Conservation (phyloP, 768 basidiomycete species). For the Jaapia argillacea region DNA sequence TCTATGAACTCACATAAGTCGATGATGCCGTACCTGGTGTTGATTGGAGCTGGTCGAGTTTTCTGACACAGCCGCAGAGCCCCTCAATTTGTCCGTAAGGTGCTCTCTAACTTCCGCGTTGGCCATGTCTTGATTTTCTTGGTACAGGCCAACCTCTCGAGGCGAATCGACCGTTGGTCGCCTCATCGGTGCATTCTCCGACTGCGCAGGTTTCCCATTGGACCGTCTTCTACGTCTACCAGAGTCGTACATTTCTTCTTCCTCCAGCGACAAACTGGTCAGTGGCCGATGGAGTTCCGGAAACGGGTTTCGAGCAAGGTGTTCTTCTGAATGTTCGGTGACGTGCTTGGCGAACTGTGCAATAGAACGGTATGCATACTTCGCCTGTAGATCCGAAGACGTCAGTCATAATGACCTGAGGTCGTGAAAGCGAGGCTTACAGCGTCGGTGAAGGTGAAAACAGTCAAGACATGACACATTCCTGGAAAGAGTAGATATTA, state of each 20-base stretch:
- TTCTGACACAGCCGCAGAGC: no score
- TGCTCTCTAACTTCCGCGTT: background rate
- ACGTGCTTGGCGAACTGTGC: slow-evolving; percentile 49
- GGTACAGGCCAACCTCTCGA: background rate
- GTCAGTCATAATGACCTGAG: background rate
- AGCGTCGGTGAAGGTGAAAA: slow-evolving; percentile 56
- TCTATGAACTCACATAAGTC: no score
- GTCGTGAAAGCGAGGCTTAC: slow-evolving; percentile 22
- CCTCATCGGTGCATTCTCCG: background rate
- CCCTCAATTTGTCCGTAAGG: background rate
- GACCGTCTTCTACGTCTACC: background rate
- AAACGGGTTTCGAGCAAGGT: slow-evolving; percentile 34
- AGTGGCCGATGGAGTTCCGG: slow-evolving; percentile 29
- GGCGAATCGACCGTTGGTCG: background rate
- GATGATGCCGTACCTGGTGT: no score
- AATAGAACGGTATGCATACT: slow-evolving; percentile 49
- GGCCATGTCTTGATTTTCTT: background rate
- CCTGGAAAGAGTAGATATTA: slow-evolving; percentile 24
- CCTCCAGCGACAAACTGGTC: slow-evolving; percentile 9
- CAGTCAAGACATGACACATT: slow-evolving; percentile 66
- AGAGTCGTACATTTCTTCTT: background rate
- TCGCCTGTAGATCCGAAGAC: slow-evolving; percentile 31
- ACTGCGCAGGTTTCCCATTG: background rate
- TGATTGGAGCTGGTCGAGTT: no score
- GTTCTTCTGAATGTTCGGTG: slow-evolving; percentile 25